These are phyloP conservation scores for Excoecaria agallocha DNA, from an alignment of 345 rosid genomes.

Conservation along the genomic window DNA sequence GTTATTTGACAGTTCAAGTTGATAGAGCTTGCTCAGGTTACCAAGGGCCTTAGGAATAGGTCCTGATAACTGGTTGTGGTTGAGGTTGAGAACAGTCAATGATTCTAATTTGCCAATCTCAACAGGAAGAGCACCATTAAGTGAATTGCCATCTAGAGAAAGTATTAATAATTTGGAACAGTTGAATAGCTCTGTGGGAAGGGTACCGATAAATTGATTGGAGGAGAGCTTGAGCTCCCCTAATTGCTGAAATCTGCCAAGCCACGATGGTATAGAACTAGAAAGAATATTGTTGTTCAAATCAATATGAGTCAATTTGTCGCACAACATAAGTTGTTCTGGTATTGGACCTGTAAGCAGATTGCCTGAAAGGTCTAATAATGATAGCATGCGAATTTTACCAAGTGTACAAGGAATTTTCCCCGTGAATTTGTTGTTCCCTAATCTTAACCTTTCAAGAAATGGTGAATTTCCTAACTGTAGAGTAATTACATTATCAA, in stretches of 20 bases:
- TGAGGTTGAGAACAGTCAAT: slow-evolving; percentile 64
- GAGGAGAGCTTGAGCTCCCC: slow-evolving; percentile 85
- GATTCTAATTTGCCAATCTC: slow-evolving; percentile 59
- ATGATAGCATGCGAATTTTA: slow-evolving; percentile 53
- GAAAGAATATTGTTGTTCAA: slow-evolving; percentile 75
- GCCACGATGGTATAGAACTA: slow-evolving; percentile 70
- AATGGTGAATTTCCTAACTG: slow-evolving; percentile 67
- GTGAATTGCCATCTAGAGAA: slow-evolving; percentile 58
- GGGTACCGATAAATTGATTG: slow-evolving; percentile 58
- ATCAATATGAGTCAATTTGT: slow-evolving; percentile 72
- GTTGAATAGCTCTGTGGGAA: slow-evolving; percentile 65
- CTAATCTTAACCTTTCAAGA: slow-evolving; percentile 82
- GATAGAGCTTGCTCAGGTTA: slow-evolving; percentile 64
- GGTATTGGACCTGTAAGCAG: slow-evolving; percentile 69
- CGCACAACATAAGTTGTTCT: slow-evolving; percentile 60
- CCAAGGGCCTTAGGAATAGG: slow-evolving; percentile 60
- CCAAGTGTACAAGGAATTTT: slow-evolving; percentile 79
- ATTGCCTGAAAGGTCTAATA: slow-evolving; percentile 75
- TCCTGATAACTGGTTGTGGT: slow-evolving; percentile 61
- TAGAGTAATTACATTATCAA: slow-evolving; percentile 63
- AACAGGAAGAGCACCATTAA: slow-evolving; percentile 59
- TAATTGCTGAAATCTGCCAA: slow-evolving; percentile 56
- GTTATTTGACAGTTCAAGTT: slow-evolving; percentile 69
- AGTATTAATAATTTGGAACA: slow-evolving; percentile 69
- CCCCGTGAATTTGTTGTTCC: slow-evolving; percentile 70